Evolutionary conservation across 2,329 filamentous ascomycete species (phyloP).

Genomic region (Penicillium sp.): DNA sequence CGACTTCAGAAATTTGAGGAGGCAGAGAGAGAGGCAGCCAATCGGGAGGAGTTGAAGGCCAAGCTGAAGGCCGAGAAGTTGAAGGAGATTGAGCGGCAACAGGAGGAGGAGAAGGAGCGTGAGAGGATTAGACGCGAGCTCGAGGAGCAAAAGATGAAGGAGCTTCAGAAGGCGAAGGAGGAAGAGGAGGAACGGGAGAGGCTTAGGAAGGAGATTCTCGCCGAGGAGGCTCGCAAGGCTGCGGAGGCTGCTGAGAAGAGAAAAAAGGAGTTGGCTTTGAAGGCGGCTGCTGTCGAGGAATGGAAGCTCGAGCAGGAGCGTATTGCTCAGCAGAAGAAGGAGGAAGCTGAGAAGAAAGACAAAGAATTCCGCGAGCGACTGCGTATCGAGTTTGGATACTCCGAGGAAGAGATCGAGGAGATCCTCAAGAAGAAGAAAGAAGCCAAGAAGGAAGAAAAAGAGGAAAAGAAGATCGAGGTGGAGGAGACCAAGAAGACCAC

Average conservation of each 20-base stretch:
- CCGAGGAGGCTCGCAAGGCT: slow-evolving; percentile 47
- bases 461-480: slow-evolving; percentile 32
- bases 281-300: slow-evolving; percentile 43
- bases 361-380: slow-evolving; percentile 38
- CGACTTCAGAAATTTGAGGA: slow-evolving; percentile 25
- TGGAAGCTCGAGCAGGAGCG: slow-evolving; percentile 35
- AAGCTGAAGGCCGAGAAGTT: slow-evolving; percentile 32
- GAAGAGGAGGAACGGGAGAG: slow-evolving; percentile 49
- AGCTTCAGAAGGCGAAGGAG: slow-evolving; percentile 34
- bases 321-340: slow-evolving; percentile 29
- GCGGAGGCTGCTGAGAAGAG: slow-evolving; percentile 32
- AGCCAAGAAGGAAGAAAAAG: slow-evolving; percentile 30
- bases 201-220: slow-evolving; percentile 32
- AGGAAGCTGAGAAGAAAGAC: slow-evolving; percentile 31
- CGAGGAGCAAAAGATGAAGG: slow-evolving; percentile 21
- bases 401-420: slow-evolving; percentile 43
- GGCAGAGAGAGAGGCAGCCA: slow-evolving; percentile 32
- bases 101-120: slow-evolving; percentile 29
- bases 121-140: slow-evolving; percentile 31
- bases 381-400: slow-evolving; percentile 39
- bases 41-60: slow-evolving; percentile 33
- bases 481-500: slow-evolving; percentile 35
- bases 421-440: slow-evolving; percentile 38
- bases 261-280: slow-evolving; percentile 33
- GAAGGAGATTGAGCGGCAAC: slow-evolving; percentile 31